A percentile compares a stretch with the other conserved stretches of the same genome.
phyloP scores from a whole-genome alignment of 805 yeast genomes.

The Hanseniaspora jakobsenii region DNA sequence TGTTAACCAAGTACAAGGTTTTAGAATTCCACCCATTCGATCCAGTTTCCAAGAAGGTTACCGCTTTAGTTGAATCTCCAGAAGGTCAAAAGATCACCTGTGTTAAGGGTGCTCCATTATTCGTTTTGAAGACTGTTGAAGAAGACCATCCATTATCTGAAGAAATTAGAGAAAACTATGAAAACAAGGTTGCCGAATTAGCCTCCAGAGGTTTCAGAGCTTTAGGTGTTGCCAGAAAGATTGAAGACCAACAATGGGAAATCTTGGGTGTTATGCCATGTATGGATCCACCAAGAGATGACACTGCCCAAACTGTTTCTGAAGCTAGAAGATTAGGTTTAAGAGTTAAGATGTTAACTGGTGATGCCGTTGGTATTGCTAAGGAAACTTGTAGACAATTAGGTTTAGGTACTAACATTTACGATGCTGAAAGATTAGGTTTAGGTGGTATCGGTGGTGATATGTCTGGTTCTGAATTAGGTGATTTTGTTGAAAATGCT shows the following conservation, averaged over 20 bases:
- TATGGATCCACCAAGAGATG: conserved; percentile 98
- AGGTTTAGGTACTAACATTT: conserved; percentile 91
- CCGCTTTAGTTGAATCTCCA: conserved; percentile 90
- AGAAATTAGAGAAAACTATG: conserved; percentile 85
- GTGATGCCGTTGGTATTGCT: conserved; percentile 98
- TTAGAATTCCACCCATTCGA: conserved; percentile 94
- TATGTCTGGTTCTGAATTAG: conserved; percentile 95
- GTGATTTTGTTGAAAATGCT: conserved; percentile 93
- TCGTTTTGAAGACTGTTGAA: conserved; percentile 91
- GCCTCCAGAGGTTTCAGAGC: conserved; percentile 98
- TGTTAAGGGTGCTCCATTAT: conserved; percentile 97
- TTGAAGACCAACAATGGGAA: conserved; percentile 98
- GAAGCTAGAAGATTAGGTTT: conserved; percentile 88
- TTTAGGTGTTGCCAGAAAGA: conserved; percentile 96
- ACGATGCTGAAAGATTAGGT: conserved; percentile 94
- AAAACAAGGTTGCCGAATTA: conserved; percentile 93
- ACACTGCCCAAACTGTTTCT: conserved; percentile 84
- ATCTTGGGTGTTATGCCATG: conserved; percentile 96
- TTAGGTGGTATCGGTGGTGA: conserved; percentile 85
- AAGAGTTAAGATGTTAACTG: conserved; percentile 95
- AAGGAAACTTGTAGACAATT: conserved; percentile 96
- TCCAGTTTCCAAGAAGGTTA: conserved; percentile 94
- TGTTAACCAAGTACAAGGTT: conserved; percentile 87
- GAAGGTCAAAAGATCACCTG: conserved; percentile 89
- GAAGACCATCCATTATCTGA: conserved; percentile 95